phyloP scores from a whole-genome alignment of 139 green algal species.

The Tetradesmus obliquus region DNA sequence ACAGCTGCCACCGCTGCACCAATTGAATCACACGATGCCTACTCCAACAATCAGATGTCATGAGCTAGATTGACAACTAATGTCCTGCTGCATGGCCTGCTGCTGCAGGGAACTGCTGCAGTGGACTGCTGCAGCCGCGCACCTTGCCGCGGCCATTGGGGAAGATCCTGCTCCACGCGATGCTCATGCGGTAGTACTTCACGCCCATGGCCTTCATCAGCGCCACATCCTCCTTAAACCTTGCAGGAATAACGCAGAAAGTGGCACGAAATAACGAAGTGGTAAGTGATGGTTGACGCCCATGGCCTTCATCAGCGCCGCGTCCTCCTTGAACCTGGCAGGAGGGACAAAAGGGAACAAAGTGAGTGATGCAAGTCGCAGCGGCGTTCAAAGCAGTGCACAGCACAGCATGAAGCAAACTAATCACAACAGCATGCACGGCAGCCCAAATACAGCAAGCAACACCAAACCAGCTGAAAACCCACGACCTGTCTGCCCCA shows the following conservation, averaged over 20 bases:
- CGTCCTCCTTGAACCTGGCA: conserved; percentile 58
- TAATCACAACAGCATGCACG: not conserved
- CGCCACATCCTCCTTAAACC: conserved; percentile 61
- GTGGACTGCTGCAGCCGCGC: not conserved
- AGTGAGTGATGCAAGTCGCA: too few species aligned
- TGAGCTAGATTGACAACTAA: too few species aligned
- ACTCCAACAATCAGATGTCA: too few species aligned
- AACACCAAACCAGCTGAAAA: too few species aligned
- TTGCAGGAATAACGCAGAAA: not conserved
- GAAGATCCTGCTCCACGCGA: conserved; percentile 64
- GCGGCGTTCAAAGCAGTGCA: too few species aligned
- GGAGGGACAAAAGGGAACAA: not conserved
- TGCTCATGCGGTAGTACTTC: conserved; percentile 62
- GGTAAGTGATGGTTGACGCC: conserved; percentile 40
- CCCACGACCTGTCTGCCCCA: not conserved
- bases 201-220: conserved; percentile 62
- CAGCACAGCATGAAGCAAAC: not conserved
- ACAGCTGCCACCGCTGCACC: not conserved
- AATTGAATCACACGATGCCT: too few species aligned
- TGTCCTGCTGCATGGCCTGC: too few species aligned
- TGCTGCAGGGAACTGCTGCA: not conserved
- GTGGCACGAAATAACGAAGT: not conserved
- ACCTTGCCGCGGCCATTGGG: conserved; percentile 50
- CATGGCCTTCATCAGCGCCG: conserved; percentile 57
- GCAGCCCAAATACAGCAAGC: not conserved